Conservation (phyloP, 1,139 yeast genomes). For the Keqinozyma sinolaborantium region DNA sequence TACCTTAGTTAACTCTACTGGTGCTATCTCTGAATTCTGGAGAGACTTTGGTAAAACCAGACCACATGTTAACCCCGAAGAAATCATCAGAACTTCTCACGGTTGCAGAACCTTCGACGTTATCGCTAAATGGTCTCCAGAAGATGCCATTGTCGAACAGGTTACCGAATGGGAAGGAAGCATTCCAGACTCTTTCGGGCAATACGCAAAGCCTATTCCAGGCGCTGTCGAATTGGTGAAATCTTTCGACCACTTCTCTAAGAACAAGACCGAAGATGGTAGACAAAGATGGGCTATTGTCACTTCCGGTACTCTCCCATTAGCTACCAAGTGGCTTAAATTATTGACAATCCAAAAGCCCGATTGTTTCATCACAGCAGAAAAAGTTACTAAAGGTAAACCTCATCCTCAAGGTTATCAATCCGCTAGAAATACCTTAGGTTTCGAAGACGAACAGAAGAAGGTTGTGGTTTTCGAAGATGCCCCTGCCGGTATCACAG, state of each 20-base stretch:
- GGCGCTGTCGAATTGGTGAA: conserved; percentile 69
- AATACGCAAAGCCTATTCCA: conserved; percentile 67
- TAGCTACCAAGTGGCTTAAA: conserved; percentile 78
- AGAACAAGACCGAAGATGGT: conserved; percentile 37
- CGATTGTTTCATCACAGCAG: conserved; percentile 75
- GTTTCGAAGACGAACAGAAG: conserved; percentile 41
- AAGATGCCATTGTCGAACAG: conserved; percentile 63
- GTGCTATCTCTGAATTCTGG: conserved; percentile 83
- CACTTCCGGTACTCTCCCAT: conserved; percentile 73
- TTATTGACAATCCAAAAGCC: conserved; percentile 63
- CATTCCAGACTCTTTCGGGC: conserved; percentile 70
- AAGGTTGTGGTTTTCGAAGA: conserved; percentile 77
- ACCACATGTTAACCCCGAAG: conserved; percentile 68
- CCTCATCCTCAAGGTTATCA: conserved; percentile 84
- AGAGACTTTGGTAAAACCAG: conserved; percentile 64
- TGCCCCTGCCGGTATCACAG: conserved; percentile 84
- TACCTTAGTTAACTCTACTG: conserved; percentile 77
- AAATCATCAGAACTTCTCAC: conserved; percentile 70
- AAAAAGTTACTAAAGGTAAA: conserved; percentile 71
- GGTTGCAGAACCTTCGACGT: conserved; percentile 84
- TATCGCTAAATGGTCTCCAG: conserved; percentile 70
- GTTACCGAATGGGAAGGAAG: conserved; percentile 67
- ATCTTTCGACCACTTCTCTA: conserved; percentile 44
- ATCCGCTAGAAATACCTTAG: conserved; percentile 58
- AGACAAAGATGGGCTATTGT: conserved; percentile 75